Base-by-base conservation (phyloP, 352 stramenopile genomes). In the Globisporangium camurandrum region DNA sequence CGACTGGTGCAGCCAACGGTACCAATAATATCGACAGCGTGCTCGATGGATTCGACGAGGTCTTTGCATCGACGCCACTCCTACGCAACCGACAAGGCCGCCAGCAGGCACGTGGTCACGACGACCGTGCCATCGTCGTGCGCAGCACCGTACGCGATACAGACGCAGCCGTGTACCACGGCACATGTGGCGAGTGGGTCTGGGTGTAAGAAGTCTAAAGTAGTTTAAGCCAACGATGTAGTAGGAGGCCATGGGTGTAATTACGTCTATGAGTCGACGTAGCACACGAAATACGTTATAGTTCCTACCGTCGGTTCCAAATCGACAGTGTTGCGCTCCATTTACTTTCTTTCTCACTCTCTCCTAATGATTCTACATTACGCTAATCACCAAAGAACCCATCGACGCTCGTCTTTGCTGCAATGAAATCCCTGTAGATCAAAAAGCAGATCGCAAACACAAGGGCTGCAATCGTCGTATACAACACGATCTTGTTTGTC, bases 341-440 rank as follows among this genome's bases (percentile, higher is more conserved):
- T n/a, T n/a, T n/a, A n/a, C n/a, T n/a, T n/a, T n/a, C n/a, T n/a
- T n/a, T n/a, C n/a, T n/a, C n/a, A n/a, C n/a, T n/a, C n/a, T n/a
- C n/a, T 14, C 2, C 31, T 37, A 14, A n/a, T 37, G 31, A n/a
- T n/a, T 10, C 4, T 37, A 37, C 9, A 4, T 4, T 2, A 2
- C 24, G 36, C 28, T 45, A 52, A 43, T 45, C 26, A 34, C 49
- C n/a, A n/a, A n/a, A 51, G 42, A 34, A 57, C n/a, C 20, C 23
- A 23, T 41, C 39, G 26, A 57, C 23, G 26, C 40, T 51, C 33
- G 30, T 28, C 26, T 27, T 46, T 12, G 51, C 44, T 51, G 70
- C 64, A 61, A 91, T 88, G 43, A 88, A 91, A 51, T 91, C 73
- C 46, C 74, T 71, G 58, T 91, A 91, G 37, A 88, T 61, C 11